These are phyloP conservation scores for Lodderomyces jiufengensis DNA, from an alignment of 1,139 yeast species.

Conservation along the genomic window DNA sequence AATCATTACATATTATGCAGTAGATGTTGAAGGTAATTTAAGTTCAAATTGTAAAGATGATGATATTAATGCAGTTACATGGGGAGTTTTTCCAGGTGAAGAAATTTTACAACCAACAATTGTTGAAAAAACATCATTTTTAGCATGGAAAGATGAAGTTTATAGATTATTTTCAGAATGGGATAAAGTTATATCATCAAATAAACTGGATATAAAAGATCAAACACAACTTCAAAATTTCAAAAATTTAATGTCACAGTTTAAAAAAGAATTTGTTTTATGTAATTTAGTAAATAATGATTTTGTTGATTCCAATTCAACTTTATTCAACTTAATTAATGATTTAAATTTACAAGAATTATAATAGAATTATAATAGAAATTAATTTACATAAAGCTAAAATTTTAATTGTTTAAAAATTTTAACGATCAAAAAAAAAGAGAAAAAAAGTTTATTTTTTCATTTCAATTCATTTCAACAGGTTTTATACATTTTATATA, in stretches of 20 bases:
- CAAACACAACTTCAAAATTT: conserved; percentile 25
- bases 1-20: conserved; percentile 75
- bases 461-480: conserved; percentile 8
- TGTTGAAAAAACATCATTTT: conserved; percentile 82
- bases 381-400: no score
- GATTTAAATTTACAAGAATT: conserved; percentile 22
- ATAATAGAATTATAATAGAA: conserved; percentile 2
- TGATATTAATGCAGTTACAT: conserved; percentile 91
- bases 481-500: conserved; percentile 2
- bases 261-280: conserved; percentile 63
- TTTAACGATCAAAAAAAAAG: not conserved
- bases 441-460: not conserved
- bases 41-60: conserved; percentile 65
- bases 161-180: conserved; percentile 81
- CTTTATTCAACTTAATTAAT: conserved; percentile 43
- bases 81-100: conserved; percentile 96
- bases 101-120: conserved; percentile 90
- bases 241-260: conserved; percentile 40
- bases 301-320: conserved; percentile 50
- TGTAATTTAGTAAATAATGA: conserved; percentile 92
- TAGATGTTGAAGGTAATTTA: conserved; percentile 59
- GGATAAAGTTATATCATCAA: conserved; percentile 51
- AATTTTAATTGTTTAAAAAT: not conserved
- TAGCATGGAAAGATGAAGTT: conserved; percentile 97
- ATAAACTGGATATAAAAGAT: conserved; percentile 32